These are phyloP conservation scores for Silene conica DNA, from an alignment of 148 eudicot genomes.

Conservation along the genomic window DNA sequence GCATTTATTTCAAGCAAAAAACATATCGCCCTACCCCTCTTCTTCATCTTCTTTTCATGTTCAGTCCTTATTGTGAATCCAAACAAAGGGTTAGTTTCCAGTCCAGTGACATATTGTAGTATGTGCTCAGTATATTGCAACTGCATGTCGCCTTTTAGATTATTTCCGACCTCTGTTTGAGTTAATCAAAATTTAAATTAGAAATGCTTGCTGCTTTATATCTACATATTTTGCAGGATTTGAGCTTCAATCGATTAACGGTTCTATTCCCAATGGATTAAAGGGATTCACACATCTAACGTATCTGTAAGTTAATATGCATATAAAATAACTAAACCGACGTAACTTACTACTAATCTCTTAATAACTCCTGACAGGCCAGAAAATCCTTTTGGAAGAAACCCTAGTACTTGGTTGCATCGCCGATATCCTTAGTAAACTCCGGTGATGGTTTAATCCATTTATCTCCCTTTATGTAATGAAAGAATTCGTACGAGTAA, in stretches of 20 bases:
- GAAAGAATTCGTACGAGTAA: too few species aligned
- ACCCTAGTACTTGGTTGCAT: too few species aligned
- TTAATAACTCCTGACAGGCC: background rate
- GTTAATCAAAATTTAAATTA: too few species aligned
- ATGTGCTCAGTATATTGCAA: constrained; percentile 54
- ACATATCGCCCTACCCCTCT: too few species aligned
- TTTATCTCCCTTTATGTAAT: too few species aligned
- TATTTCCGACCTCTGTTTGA: background rate
- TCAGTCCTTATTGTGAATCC: background rate
- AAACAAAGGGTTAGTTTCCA: background rate
- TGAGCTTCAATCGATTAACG: constrained; percentile 47
- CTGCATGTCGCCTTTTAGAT: constrained; percentile 23
- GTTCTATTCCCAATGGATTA: constrained; percentile 33
- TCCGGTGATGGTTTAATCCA: too few species aligned
- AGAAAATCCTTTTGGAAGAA: too few species aligned
- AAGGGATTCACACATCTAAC: constrained; percentile 4
- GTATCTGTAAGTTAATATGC: constrained; percentile 29
- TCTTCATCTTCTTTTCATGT: constrained; percentile 33
- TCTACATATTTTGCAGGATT: constrained; percentile 38
- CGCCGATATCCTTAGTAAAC: too few species aligned
- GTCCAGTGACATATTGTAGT: constrained; percentile 7
- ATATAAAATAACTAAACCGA: too few species aligned
- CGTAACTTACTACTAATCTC: background rate
- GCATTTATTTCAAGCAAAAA: too few species aligned
- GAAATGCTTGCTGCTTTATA: too few species aligned